Base-by-base conservation (phyloP, 2,329 filamentous ascomycete genomes). In the Chaetomium sp. region DNA sequence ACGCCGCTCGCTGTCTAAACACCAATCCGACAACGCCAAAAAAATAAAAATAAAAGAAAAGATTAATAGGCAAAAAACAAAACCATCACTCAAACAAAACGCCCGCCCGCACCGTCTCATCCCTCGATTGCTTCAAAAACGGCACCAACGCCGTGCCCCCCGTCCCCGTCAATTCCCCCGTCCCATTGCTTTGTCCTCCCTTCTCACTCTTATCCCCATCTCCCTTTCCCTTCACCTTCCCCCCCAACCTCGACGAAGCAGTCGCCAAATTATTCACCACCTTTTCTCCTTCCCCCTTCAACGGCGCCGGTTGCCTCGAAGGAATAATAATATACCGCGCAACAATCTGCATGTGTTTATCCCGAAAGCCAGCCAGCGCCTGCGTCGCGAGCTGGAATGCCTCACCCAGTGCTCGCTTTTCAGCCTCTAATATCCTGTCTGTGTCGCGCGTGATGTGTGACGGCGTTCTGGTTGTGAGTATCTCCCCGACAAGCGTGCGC, bases 291-390 rank as follows among this genome's bases (percentile, higher is more conserved):
- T 34, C 32, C 45, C 44, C 27, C 55, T 58, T 42, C 19, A 27
- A 27, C 19, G 19, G 19, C 19, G 19, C 19, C 19, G 51, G 55
- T 37, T 76, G 71, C 52, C 71, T 79, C 0, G 87, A 87, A 32
- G 91, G 90, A 53, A 94, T 75, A 62, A 96, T 85, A 65, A 97
- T 95, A 70, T 96, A 97, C 49, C 90, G 80, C 37, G 89, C 88
- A 3, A 96, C 91, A 56, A 97, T 89, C 68, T 89, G 84, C 62
- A 96, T 88, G 68, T 97, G 91, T 66, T 88, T 90, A 68, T 92
- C 88, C 54, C 92, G 79, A 66, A 96, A 86, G 19, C 80, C 76
- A 9, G 84, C 82, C 44, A 96, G 76, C 71, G 91, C 89, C 27
- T 84, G 81, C 1, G 91, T 80, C 44, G 89, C 91, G 0, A 80